These are phyloP conservation scores for Schoenoplectus triqueter DNA, from an alignment of 202 grass and related monocot species.

Conservation along the genomic window DNA sequence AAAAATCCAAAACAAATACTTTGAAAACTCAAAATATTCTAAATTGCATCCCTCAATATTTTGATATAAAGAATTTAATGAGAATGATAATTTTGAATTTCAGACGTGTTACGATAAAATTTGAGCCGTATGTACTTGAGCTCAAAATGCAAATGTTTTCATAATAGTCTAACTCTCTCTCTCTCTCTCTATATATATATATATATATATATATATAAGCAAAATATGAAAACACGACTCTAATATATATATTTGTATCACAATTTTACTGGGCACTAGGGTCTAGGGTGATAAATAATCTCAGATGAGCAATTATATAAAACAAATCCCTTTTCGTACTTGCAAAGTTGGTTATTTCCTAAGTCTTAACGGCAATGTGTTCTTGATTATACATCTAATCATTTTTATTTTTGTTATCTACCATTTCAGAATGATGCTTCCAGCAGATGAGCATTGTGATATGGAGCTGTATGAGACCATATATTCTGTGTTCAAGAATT, in stretches of 20 bases:
- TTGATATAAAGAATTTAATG: too few species aligned
- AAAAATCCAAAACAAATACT: too few species aligned
- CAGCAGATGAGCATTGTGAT: constrained; percentile 22
- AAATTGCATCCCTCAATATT: too few species aligned
- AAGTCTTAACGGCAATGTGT: neutral
- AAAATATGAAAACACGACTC: neutral
- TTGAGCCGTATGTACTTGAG: too few species aligned
- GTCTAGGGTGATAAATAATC: neutral
- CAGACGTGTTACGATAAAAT: too few species aligned
- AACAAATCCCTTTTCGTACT: neutral
- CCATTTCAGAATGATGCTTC: constrained; percentile 12
- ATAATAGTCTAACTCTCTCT: too few species aligned
- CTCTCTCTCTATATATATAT: too few species aligned
- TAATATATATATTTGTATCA: neutral
- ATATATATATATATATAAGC: too few species aligned
- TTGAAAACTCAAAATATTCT: too few species aligned
- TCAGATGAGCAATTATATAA: neutral
- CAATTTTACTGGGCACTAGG: neutral
- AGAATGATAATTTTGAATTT: too few species aligned
- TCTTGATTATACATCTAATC: neutral
- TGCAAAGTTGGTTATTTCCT: neutral
- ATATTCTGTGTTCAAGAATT: constrained; percentile 1
- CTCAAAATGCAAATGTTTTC: too few species aligned
- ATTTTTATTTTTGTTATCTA: neutral
- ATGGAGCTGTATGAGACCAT: constrained; percentile 26